Evolutionary conservation across 1,284 basidiomycete genomes (phyloP), one percentile per base, ranked within the genome.

Genomic region (Ganoderma sinense): DNA sequence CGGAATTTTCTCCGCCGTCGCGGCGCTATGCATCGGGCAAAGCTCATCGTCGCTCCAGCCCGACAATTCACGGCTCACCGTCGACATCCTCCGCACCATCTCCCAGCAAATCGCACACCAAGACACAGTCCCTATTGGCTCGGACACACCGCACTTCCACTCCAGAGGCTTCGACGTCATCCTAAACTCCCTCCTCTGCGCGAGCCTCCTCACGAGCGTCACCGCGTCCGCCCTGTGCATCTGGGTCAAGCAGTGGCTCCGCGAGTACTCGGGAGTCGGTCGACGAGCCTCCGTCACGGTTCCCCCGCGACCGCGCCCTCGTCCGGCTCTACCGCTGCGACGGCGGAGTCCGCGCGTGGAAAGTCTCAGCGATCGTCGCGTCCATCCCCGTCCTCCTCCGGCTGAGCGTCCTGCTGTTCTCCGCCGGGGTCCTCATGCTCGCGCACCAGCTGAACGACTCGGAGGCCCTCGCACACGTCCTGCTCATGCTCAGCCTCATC

Each of bases 191-290:
- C 43, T 64, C 1, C 65, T 68, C 2, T 62, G 67, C 36, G 67
- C 67, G 0, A 62, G 67, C 39, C 40, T 71, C 7, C 59, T 69
- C 14, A 69, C 67, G 62, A 66, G 61, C 58, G 62, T 71, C 43
- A 56, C 69, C 58, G 64, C 70, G 0, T 67, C 70, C 2, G 70
- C 64, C 0, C 66, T 66, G 66, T 56, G 70, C 13, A 45, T 71
- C 4, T 62, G 68, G 48, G 64, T 63, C 62, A 71, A 68, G 41
- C 63, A 71, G 29, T 71, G 70, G 70, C 45, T 71, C n/a, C 67
- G 70, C 39, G 65, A 71, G 31, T 67, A 69, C 53, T n/a, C n/a
- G n/a, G n/a, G n/a, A n/a, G n/a, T 39, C 18, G 1, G 62, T 68
- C 31, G 61, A 51, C 40, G 23, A 62, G 29, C 70, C 70, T 5